Evolutionary conservation across 2,329 filamentous ascomycete genomes (phyloP), one percentile per base, ranked within the genome.

Genomic region (Colletotrichum gigasporum): DNA sequence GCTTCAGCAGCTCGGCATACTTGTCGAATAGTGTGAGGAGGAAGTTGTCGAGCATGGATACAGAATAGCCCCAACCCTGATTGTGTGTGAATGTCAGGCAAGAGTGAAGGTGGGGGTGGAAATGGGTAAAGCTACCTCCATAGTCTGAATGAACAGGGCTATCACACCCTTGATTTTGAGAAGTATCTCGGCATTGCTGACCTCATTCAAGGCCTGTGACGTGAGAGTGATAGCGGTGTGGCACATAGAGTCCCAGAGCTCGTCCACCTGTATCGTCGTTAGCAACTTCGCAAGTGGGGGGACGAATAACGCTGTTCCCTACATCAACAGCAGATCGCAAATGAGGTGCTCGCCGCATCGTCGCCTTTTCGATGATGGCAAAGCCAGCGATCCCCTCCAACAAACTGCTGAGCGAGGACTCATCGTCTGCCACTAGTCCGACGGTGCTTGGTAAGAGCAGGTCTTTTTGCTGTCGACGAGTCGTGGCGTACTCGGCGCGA

Each of bases 221-320:
- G 97, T 96, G 48, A 98, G 82, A 8, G 85, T 86, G 69, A 98
- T 93, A 0, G 93, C 91, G 44, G 91, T 90, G 72, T 94, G 92
- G 73, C 95, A 98, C 92, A 98, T 96, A 0, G 94, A 97, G 72
- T 98, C 95, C 96, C 96, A 99, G 2, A 99, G 82, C 77, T 98
- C 96, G 73, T 99, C 96, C n/a, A 97, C 89, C 91, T 94, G 66
- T 22, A 22, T n/a, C 18, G 30, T 11, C 26, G 26, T 67, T 48
- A 65, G 52, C 50, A 53, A 4, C 32, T 26, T 12, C 28, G n/a
- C 18, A 18, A 4, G 11, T 37, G 30, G 5, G 28, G 66, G 67
- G 55, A 22, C 20, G n/a, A 41, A 32, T 41, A 24, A 37, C 7
- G 26, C 35, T 30, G 73, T n/a, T n/a, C n/a, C 87, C 77, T 76